Conservation (phyloP, 2,329 filamentous ascomycete species). For the Colletotrichum gloeosporioides region DNA sequence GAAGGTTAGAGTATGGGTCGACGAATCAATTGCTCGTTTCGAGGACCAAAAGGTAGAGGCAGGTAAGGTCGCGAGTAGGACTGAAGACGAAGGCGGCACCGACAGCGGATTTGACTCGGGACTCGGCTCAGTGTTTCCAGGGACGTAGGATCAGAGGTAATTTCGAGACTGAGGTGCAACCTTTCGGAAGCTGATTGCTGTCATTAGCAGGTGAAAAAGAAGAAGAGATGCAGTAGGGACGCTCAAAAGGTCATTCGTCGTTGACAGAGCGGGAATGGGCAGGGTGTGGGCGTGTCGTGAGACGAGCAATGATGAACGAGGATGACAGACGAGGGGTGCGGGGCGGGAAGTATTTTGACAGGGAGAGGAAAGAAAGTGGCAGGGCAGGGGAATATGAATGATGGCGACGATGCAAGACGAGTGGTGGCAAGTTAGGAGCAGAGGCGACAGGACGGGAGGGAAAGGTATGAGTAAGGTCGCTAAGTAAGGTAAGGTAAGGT, state of each 20-base stretch:
- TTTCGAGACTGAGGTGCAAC: slow-evolving; percentile 1
- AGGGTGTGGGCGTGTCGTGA: slow-evolving; percentile 13
- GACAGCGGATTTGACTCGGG: slow-evolving; percentile 7
- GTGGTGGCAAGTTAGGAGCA: slow-evolving; percentile 15
- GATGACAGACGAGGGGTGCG: slow-evolving; percentile 22
- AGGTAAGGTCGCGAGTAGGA: background rate
- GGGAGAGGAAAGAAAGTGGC: slow-evolving; percentile 19
- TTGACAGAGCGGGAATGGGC: slow-evolving; percentile 6
- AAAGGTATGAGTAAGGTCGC: slow-evolving; percentile 8
- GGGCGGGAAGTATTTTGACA: slow-evolving; percentile 21
- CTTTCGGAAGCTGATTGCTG: background rate
- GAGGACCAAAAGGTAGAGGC: background rate
- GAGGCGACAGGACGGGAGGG: background rate
- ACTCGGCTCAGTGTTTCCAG: background rate
- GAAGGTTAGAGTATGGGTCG: background rate
- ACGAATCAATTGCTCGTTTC: slow-evolving; percentile 12
- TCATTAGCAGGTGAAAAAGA: slow-evolving; percentile 6
- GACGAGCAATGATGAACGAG: slow-evolving; percentile 21
- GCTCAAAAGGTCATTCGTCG: background rate
- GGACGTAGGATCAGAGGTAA: background rate
- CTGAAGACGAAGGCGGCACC: background rate
- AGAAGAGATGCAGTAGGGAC: background rate
- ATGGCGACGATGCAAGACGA: slow-evolving; percentile 22
- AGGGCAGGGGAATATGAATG: slow-evolving; percentile 22
- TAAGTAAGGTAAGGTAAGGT: background rate